A percentile compares a stretch with the other conserved stretches of the same genome.
phyloP scores from a whole-genome alignment of 2,329 filamentous ascomycete species.

The Aspergillus alliaceus region DNA sequence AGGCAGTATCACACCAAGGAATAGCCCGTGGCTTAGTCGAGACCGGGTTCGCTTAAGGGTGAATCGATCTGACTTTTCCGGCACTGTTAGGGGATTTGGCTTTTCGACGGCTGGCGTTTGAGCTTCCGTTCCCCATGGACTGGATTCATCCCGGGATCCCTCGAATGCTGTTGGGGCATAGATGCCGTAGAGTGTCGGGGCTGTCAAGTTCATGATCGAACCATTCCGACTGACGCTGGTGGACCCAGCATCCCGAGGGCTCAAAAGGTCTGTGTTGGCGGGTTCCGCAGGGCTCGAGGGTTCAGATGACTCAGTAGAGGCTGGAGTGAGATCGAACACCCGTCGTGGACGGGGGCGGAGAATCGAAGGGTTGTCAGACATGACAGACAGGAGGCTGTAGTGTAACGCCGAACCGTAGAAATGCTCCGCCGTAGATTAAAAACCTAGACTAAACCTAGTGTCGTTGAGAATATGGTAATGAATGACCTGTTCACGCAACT shows the following conservation, averaged over 20 bases:
- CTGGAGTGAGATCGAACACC: conserved; percentile 62
- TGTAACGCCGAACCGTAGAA: neutral
- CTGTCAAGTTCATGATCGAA: conserved; percentile 82
- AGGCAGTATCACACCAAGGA: conserved; percentile 51
- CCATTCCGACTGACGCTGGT: conserved; percentile 65
- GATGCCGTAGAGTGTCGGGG: conserved; percentile 87
- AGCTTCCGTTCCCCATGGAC: conserved; percentile 77
- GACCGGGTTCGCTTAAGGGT: conserved; percentile 35
- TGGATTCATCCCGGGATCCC: conserved; percentile 58
- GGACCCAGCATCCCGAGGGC: conserved; percentile 30
- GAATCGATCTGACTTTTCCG: conserved; percentile 24
- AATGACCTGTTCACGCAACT: no score
- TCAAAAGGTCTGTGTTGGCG: conserved; percentile 35
- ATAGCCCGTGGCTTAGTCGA: conserved; percentile 37
- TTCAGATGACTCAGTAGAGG: conserved; percentile 44
- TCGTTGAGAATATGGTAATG: neutral
- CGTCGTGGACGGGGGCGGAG: conserved; percentile 71
- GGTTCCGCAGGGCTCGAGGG: conserved; percentile 42
- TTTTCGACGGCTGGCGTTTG: conserved; percentile 61
- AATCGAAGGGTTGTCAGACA: conserved; percentile 52
- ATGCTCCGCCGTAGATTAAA: neutral
- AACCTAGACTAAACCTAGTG: neutral
- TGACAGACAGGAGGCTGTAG: conserved; percentile 15
- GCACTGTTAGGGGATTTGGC: conserved; percentile 40
- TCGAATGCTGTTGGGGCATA: conserved; percentile 69